A percentile compares a stretch with the other conserved stretches of the same genome.
These are phyloP conservation scores for Rhododendron mucronatum DNA, from an alignment of 148 eudicot genomes.

Conservation along the genomic window DNA sequence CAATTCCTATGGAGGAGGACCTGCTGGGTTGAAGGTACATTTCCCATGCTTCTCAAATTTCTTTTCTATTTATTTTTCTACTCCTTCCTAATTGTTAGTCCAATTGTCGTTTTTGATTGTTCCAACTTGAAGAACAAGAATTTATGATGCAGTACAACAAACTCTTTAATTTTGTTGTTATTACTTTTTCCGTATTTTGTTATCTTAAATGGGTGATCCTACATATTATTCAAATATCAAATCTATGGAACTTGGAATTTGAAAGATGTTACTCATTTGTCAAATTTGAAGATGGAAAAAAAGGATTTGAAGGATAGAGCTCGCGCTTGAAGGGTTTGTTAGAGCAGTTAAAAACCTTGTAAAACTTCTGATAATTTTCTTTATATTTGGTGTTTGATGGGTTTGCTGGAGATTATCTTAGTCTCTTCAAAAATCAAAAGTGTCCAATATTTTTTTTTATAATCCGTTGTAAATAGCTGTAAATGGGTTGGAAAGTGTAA, in stretches of 20 bases:
- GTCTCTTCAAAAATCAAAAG: no score
- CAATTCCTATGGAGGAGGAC: slow-evolving; percentile 44
- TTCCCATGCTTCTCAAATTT: not conserved
- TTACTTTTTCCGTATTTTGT: no score
- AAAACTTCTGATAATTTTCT: no score
- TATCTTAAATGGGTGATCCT: no score
- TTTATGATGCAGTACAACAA: no score
- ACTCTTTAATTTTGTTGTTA: no score
- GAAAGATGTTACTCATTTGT: not conserved
- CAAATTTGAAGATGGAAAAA: not conserved
- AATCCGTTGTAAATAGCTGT: no score
- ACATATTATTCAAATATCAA: no score
- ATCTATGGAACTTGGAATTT: not conserved
- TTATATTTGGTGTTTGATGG: no score
- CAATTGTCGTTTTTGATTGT: not conserved
- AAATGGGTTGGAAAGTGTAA: no score
- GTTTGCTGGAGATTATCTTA: no score
- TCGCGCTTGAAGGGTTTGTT: not conserved
- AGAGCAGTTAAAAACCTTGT: not conserved
- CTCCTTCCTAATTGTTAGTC: not conserved
- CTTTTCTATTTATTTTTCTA: not conserved
- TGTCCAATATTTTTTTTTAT: no score
- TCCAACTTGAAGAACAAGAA: not conserved
- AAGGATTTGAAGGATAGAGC: not conserved
- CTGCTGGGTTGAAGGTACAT: slow-evolving; percentile 40